Percentiles rank a stretch among this genome's conserved stretches.
Evolutionary conservation across 768 basidiomycete species (phyloP).

Genomic region (Termitomyces sp.): DNA sequence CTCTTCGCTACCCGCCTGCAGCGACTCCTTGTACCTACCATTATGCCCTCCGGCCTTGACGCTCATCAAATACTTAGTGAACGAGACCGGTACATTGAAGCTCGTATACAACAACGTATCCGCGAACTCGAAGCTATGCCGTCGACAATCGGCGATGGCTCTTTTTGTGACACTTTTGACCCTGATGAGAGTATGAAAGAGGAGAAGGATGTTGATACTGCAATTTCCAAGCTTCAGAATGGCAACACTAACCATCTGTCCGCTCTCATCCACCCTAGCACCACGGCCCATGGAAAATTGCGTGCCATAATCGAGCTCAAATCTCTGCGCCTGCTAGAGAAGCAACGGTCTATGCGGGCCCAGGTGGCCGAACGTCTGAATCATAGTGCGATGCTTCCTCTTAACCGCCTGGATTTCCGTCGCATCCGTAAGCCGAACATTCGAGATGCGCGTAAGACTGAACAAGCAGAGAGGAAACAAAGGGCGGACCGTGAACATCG

Average conservation of each 20-base stretch:
- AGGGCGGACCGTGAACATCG: constrained; percentile 87
- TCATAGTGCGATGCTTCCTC: constrained; percentile 82
- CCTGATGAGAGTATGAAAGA: constrained; percentile 33
- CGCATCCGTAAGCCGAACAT: constrained; percentile 79
- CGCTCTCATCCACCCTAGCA: constrained; percentile 47
- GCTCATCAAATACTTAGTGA: constrained; percentile 89
- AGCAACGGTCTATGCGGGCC: constrained; percentile 84
- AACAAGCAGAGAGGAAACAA: constrained; percentile 87
- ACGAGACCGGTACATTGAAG: constrained; percentile 86
- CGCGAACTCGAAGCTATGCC: constrained; percentile 78
- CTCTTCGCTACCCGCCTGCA: constrained; percentile 70
- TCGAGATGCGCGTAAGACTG: constrained; percentile 85
- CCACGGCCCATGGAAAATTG: constrained; percentile 75
- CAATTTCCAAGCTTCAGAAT: constrained; percentile 21
- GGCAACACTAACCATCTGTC: constrained; percentile 17
- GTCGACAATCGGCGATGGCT: constrained; percentile 74
- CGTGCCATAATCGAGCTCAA: constrained; percentile 93
- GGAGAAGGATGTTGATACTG: constrained; percentile 35
- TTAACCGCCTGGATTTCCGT: constrained; percentile 90
- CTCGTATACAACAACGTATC: constrained; percentile 83
- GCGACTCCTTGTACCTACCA: constrained; percentile 76
- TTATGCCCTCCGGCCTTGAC: constrained; percentile 90
- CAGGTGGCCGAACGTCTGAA: constrained; percentile 82
- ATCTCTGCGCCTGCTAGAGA: constrained; percentile 79
- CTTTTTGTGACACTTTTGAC: constrained; percentile 44